phyloP scores from a whole-genome alignment of 768 basidiomycete species.

The Dacryopinax primogenitus region DNA sequence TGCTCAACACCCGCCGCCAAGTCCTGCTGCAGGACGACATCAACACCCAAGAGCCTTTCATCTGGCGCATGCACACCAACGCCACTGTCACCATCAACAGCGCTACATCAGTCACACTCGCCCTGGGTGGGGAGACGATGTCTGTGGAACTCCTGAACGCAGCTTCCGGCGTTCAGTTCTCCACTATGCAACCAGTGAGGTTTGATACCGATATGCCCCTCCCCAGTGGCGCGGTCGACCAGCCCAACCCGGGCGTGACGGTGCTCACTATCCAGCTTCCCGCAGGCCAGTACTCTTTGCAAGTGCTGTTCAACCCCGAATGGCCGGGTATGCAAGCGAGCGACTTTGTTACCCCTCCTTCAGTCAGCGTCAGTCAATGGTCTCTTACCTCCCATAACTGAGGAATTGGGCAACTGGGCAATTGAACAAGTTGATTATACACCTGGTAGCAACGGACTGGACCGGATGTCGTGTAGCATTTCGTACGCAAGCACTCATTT shows the following conservation, averaged over 20 bases:
- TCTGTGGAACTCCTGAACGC: constrained; percentile 26
- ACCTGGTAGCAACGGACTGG: neutral
- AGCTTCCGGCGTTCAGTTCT: constrained; percentile 26
- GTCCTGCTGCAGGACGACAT: constrained; percentile 37
- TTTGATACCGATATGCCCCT: neutral
- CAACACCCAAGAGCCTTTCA: constrained; percentile 21
- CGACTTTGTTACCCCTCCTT: constrained; percentile 24
- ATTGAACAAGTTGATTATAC: neutral
- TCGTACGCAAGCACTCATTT: neutral
- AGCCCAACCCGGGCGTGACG: constrained; percentile 26
- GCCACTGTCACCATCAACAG: constrained; percentile 29
- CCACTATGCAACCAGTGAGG: constrained; percentile 14
- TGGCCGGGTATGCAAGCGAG: constrained; percentile 20
- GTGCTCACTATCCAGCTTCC: constrained; percentile 28
- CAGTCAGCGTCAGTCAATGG: constrained; percentile 27
- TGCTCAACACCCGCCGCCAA: constrained; percentile 32
- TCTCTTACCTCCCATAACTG: constrained; percentile 25
- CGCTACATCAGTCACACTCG: constrained; percentile 27
- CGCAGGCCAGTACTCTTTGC: constrained; percentile 25
- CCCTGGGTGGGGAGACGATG: constrained; percentile 27
- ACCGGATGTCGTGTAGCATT: neutral
- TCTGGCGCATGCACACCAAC: constrained; percentile 35
- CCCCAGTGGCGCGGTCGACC: constrained; percentile 15
- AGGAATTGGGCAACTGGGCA: neutral
- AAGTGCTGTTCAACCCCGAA: constrained; percentile 34